Evolutionary conservation across 2,329 filamentous ascomycete genomes (phyloP), one percentile per base, ranked within the genome.

Genomic region (Rachicladosporium sp.): DNA sequence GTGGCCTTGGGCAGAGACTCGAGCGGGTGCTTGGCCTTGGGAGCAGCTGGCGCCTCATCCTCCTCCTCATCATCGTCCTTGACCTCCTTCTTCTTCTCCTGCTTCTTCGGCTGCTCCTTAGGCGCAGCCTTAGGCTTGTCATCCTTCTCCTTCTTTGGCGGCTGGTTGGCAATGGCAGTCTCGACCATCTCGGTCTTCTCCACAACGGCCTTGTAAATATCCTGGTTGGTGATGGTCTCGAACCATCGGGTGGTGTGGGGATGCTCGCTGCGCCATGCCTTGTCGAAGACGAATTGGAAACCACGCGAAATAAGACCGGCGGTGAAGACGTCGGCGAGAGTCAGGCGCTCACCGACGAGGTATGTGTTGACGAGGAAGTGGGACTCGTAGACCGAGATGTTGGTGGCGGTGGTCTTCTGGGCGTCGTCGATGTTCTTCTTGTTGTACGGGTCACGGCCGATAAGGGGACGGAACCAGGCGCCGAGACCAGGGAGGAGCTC

Each of bases 301-400:
- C 86, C 88, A 55, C 87, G 87, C 62, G 76, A 73, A 58, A 91
- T 71, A 64, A 94, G 74, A 63, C 77, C 72, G 55, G 80, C 76
- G 59, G 74, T 70, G 73, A 93, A 96, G 62, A 95, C 66, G 66
- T 98, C 91, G 65, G 91, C 91, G 54, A 96, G 83, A 57, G 88
- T 95, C 69, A 96, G 78, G 61, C 91, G 87, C 78, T 98, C 91
- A 62, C 88, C 86, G 58, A 95, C 89, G 51, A 98, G 84, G 79
- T 83, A 98, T 59, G 91, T 98, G 79, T 93, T 86, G 71, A 82
- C 73, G 51, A 80, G 71, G 54, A 98, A 81, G 73, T 96, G 84
- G 61, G 82, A 73, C 73, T 98, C 91, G 41, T 91, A 69, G 52
- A 84, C 74, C 47, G 69, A 65, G 54, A 93, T 57, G 52, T 73